A percentile compares a stretch with the other conserved stretches of the same genome.
phyloP scores from a whole-genome alignment of 2,329 filamentous ascomycete species.

The Colletotrichum tanaceti region DNA sequence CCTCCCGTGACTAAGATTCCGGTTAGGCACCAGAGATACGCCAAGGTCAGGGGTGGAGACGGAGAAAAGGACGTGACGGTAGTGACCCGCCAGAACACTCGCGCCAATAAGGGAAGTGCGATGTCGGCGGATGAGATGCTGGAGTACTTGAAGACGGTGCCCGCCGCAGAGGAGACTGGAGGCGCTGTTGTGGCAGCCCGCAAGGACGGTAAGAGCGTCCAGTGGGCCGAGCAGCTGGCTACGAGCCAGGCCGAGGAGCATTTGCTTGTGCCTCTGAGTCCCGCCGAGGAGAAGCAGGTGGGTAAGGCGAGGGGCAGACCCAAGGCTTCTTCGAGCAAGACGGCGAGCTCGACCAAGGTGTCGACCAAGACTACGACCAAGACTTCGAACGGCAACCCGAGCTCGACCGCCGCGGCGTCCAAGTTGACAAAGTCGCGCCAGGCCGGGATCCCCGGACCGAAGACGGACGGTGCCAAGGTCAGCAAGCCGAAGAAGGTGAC shows the following conservation, averaged over 20 bases:
- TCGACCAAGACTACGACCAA: neutral
- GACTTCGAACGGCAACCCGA: neutral
- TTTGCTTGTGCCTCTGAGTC: neutral
- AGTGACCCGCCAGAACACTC: slow-evolving; percentile 57
- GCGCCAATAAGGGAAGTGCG: slow-evolving; percentile 57
- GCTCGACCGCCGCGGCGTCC: slow-evolving; percentile 1
- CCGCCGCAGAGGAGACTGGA: neutral
- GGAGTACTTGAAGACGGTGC: slow-evolving; percentile 42
- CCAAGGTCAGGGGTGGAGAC: slow-evolving; percentile 48
- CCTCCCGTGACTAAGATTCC: slow-evolving; percentile 23
- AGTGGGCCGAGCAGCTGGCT: slow-evolving; percentile 30
- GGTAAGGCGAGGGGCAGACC: slow-evolving; percentile 19
- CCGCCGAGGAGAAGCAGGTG: slow-evolving; percentile 26
- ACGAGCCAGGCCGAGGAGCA: slow-evolving; percentile 31
- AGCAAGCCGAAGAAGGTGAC: slow-evolving; percentile 43
- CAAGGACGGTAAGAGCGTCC: slow-evolving; percentile 29
- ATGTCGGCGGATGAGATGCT: slow-evolving; percentile 49
- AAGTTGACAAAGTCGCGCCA: slow-evolving; percentile 26
- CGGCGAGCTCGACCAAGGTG: neutral
- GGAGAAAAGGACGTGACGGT: slow-evolving; percentile 57
- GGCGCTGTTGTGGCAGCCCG: slow-evolving; percentile 5
- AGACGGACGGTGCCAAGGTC: slow-evolving; percentile 49
- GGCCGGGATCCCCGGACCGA: slow-evolving; percentile 34
- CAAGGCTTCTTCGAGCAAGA: slow-evolving; percentile 7
- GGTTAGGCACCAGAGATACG: slow-evolving; percentile 28